A percentile compares a stretch with the other conserved stretches of the same genome.
phyloP scores from a whole-genome alignment of 1,284 basidiomycete species.

The Ganoderma leucocontextum region DNA sequence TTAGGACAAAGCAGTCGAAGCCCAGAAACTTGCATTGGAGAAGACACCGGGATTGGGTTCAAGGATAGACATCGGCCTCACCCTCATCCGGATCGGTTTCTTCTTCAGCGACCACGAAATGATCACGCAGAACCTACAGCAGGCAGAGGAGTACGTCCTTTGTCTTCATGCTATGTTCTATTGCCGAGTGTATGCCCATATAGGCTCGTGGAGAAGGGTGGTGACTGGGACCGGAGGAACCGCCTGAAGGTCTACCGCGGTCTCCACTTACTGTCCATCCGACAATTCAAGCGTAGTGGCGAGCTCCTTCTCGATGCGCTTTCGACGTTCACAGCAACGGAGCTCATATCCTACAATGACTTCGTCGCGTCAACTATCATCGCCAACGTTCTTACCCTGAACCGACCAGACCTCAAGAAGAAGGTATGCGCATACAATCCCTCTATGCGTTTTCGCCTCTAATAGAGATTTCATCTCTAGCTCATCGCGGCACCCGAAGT shows the following conservation, averaged over 20 bases:
- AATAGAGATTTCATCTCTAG: constrained; percentile 41
- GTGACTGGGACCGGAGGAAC: constrained; percentile 98
- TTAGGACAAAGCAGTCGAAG: constrained; percentile 79
- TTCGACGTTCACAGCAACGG: constrained; percentile 94
- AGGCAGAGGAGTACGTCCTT: constrained; percentile 80
- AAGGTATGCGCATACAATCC: constrained; percentile 61
- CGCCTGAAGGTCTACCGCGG: constrained; percentile 96
- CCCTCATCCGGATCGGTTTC: constrained; percentile 90
- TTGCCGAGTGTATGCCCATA: background rate
- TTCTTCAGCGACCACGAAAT: constrained; percentile 89
- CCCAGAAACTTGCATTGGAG: constrained; percentile 86
- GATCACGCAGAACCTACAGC: constrained; percentile 77
- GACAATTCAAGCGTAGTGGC: constrained; percentile 78
- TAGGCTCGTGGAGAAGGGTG: constrained; percentile 93
- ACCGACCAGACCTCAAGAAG: constrained; percentile 91
- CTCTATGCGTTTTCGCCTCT: background rate
- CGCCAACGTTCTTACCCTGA: constrained; percentile 79
- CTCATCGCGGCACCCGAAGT: constrained; percentile 77
- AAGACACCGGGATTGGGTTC: constrained; percentile 95
- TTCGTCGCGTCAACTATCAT: constrained; percentile 92
- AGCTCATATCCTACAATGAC: constrained; percentile 90
- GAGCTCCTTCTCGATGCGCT: constrained; percentile 89
- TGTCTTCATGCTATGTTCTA: background rate
- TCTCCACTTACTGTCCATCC: constrained; percentile 86
- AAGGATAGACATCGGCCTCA: constrained; percentile 91